Base-by-base conservation (phyloP, 495 filamentous ascomycete genomes). In the Evernia prunastri region DNA sequence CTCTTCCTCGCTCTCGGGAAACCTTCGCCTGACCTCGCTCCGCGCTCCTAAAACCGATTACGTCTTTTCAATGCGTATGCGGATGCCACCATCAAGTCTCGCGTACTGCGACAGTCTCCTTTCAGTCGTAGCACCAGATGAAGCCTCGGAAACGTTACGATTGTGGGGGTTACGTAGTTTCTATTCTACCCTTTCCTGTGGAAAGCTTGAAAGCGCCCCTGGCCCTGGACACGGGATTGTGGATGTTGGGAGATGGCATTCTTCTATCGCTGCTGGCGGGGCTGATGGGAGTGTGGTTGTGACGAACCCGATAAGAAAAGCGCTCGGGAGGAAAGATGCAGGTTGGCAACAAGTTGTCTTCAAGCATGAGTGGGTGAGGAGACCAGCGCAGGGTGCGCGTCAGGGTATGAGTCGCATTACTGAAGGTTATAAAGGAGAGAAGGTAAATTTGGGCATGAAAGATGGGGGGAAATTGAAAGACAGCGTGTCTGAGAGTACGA, bases 341-440 rank as follows among this genome's bases (percentile, higher is more conserved):
- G 76, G 80, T 47, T 87, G 76, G 71, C 82, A 85, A 67, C 82
- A 85, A 64, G 76, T 74, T 5, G 86, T 86, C 83, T 89, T 88
- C 64, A 71, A 72, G 39, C 81, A 87, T 62, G 85, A 88, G 63
- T 89, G 83, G 80, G 75, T 75, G 23, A 67, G 71, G 11, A 71
- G 69, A 20, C 63, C 57, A 18, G 29, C 79, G 79, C 76, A 79
- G 77, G 70, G 79, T 82, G 64, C 72, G 13, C 73, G 73, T 17
- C 62, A 72, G 8, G 79, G 78, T 18, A 77, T 79, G 56, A 80
- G 78, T 63, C 77, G 86, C 12, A 84, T 89, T 64, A 77, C 77
- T 33, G 86, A 88, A 56, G 84, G 83, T 36, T 86, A 80, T 64
- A 80, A 78, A 39, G 76, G 80, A 6, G 81, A 84, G 65, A 77